A percentile compares a stretch with the other conserved stretches of the same genome.
phyloP scores from a whole-genome alignment of 2,329 filamentous ascomycete species.

The Diaporthe sp. region DNA sequence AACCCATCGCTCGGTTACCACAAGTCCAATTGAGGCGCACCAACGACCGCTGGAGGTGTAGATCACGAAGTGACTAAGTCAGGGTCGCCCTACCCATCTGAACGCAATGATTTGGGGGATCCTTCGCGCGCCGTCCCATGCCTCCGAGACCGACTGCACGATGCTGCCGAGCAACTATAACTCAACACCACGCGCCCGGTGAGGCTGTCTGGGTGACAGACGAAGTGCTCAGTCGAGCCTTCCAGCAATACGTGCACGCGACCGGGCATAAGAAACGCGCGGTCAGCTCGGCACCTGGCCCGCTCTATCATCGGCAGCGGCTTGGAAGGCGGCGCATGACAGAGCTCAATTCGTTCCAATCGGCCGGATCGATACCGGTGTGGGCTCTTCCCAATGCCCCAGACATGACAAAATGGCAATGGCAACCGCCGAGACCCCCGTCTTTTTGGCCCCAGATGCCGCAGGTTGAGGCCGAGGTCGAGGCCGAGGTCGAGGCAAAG shows the following conservation, averaged over 20 bases:
- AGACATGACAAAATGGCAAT: conserved; percentile 63
- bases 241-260: conserved; percentile 60
- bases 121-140: conserved; percentile 28
- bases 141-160: conserved; percentile 41
- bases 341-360: conserved; percentile 59
- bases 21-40: conserved; percentile 2
- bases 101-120: conserved; percentile 30
- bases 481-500: neutral
- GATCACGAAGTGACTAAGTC: neutral
- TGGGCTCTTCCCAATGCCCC: conserved; percentile 63
- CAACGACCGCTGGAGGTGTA: neutral
- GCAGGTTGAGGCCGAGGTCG: neutral
- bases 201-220: conserved; percentile 73
- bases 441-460: conserved; percentile 31
- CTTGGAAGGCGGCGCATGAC: conserved; percentile 68
- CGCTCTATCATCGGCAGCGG: conserved; percentile 68
- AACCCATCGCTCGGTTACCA: neutral
- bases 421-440: conserved; percentile 59
- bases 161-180: conserved; percentile 61
- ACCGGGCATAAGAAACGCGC: conserved; percentile 48
- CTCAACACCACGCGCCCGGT: conserved; percentile 52
- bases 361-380: conserved; percentile 53
- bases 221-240: conserved; percentile 63
- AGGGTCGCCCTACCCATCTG: neutral
- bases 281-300: conserved; percentile 62